phyloP scores from a whole-genome alignment of 78 protist genomes.

The Protostelium mycophagum region DNA sequence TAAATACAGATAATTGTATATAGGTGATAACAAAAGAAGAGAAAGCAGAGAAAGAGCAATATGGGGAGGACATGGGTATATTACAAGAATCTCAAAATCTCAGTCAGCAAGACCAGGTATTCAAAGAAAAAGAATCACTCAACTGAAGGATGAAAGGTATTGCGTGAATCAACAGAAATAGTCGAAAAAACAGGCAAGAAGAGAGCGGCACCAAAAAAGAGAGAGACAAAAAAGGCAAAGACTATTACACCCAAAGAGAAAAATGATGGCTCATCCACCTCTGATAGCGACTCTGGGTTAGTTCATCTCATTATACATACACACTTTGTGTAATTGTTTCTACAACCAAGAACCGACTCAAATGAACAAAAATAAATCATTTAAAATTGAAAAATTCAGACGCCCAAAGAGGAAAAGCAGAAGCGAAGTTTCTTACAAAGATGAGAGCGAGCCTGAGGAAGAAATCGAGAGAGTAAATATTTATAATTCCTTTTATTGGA shows the following conservation, averaged over 20 bases:
- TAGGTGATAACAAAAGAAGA: background rate
- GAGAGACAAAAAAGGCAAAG: background rate
- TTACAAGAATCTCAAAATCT: background rate
- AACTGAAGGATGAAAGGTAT: background rate
- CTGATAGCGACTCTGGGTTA: background rate
- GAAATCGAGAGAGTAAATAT: background rate
- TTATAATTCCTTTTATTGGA: no score
- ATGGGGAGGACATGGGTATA: background rate
- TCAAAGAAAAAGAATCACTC: background rate
- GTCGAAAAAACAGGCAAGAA: background rate
- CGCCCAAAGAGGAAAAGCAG: background rate
- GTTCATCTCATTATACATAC: background rate
- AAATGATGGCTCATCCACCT: background rate
- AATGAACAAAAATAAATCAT: no score
- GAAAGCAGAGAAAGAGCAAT: background rate
- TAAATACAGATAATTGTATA: background rate
- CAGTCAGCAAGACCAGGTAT: no score
- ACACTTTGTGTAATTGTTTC: no score
- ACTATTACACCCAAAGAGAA: background rate
- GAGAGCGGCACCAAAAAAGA: background rate
- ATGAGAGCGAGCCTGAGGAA: background rate
- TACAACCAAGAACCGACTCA: no score
- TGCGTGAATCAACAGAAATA: background rate
- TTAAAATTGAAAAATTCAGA: no score
- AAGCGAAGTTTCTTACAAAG: no score